Conservation (phyloP, 2,329 filamentous ascomycete species). For the Tetracladium maxilliforme region DNA sequence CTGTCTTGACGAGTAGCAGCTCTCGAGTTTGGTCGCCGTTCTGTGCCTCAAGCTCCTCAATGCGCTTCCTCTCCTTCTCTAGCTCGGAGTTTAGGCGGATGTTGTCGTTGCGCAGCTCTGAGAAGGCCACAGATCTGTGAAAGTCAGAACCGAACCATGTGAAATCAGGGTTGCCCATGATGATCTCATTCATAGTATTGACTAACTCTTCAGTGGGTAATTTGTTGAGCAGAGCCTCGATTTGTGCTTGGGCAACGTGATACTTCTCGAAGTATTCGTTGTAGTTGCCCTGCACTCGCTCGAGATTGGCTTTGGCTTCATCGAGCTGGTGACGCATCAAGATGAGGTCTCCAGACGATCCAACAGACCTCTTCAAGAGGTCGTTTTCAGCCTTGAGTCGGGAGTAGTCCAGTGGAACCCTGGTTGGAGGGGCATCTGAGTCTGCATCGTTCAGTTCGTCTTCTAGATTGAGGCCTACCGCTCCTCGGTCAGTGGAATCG, state of each 20-base stretch:
- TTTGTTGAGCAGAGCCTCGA: conserved; percentile 36
- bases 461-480: conserved; percentile 36
- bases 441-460: conserved; percentile 37
- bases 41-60: conserved; percentile 25
- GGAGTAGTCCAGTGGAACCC: conserved; percentile 35
- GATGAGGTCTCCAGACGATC: conserved; percentile 36
- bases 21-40: conserved; percentile 39
- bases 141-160: conserved; percentile 27
- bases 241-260: conserved; percentile 39
- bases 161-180: conserved; percentile 14
- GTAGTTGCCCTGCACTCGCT: conserved; percentile 36
- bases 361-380: conserved; percentile 37
- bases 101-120: conserved; percentile 33
- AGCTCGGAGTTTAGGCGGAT: conserved; percentile 29
- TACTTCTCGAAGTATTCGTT: conserved; percentile 44
- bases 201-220: conserved; percentile 42
- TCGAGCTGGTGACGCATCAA: conserved; percentile 41
- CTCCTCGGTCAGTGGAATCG: too few relatives aligned
- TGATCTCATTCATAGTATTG: conserved; percentile 15
- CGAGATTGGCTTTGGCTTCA: conserved; percentile 31
- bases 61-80: conserved; percentile 26
- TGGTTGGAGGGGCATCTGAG: conserved; percentile 23
- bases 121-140: conserved; percentile 36
- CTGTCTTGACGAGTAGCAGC: conserved; percentile 32
- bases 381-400: conserved; percentile 48